Evolutionary conservation across 768 basidiomycete genomes (phyloP).

Genomic region (Clathrus columnatus): DNA sequence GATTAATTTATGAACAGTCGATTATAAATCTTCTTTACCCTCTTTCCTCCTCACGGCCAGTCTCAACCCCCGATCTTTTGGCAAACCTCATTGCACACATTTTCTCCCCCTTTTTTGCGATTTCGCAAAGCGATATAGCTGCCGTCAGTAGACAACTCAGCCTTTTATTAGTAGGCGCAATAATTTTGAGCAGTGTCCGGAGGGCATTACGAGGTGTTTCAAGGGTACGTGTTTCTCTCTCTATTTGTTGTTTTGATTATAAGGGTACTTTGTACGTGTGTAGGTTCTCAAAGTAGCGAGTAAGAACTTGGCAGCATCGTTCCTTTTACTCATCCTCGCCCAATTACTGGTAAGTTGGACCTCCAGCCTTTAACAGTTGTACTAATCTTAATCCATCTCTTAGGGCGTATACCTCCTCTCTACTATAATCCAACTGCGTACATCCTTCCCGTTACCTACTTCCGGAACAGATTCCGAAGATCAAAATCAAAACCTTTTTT

Average conservation of each 20-base stretch:
- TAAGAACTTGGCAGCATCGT: conserved; percentile 59
- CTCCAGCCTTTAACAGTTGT: background rate
- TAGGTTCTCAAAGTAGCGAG: conserved; percentile 58
- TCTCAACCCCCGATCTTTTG: conserved; percentile 35
- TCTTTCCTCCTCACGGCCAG: conserved; percentile 29
- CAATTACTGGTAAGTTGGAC: conserved; percentile 64
- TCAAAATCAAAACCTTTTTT: conserved; percentile 45
- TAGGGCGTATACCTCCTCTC: conserved; percentile 80
- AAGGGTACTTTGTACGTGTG: background rate
- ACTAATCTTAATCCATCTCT: background rate
- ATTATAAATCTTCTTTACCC: conserved; percentile 26
- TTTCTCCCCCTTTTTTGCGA: conserved; percentile 30
- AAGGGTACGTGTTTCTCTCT: conserved; percentile 30
- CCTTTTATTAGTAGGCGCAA: conserved; percentile 62
- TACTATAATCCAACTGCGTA: conserved; percentile 73
- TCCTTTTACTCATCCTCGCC: conserved; percentile 69
- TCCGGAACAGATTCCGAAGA: conserved; percentile 14
- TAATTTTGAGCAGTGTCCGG: conserved; percentile 66
- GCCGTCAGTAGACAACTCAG: conserved; percentile 49
- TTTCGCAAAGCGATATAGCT: conserved; percentile 27
- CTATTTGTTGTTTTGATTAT: background rate
- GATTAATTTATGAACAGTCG: conserved; percentile 17
- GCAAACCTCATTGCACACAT: conserved; percentile 34
- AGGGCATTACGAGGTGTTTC: conserved; percentile 62
- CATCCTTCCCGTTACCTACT: conserved; percentile 64